phyloP scores from a whole-genome alignment of 345 rosid genomes.

The Salix arbutifolia region DNA sequence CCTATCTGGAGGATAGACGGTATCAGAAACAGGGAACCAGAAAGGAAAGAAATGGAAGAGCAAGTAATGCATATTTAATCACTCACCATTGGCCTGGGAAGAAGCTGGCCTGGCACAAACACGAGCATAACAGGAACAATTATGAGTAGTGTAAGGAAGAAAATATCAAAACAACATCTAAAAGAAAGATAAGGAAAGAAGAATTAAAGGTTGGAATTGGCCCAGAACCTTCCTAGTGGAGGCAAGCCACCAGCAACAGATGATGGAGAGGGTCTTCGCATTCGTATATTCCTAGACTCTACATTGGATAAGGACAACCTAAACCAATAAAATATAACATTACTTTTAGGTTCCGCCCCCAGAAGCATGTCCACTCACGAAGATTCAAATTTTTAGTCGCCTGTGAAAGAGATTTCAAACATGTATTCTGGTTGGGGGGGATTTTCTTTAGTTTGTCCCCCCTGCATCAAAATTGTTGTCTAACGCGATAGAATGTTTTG shows the following conservation, averaged over 20 bases:
- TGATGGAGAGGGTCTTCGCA: constrained; percentile 61
- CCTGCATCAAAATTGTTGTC: not conserved
- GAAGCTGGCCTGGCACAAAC: constrained; percentile 45
- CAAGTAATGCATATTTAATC: constrained; percentile 9
- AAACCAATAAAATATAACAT: not conserved
- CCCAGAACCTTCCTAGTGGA: constrained; percentile 72
- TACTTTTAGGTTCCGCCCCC: not conserved
- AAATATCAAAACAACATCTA: not conserved
- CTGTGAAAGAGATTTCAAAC: not conserved
- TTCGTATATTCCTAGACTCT: constrained; percentile 58
- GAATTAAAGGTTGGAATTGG: not conserved
- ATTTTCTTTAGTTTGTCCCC: not conserved
- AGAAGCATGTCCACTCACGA: not conserved
- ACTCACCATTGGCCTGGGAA: constrained; percentile 70
- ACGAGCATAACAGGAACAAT: constrained; percentile 10
- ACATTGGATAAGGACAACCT: constrained; percentile 29
- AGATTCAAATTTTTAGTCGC: not conserved
- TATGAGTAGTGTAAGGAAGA: constrained; percentile 6
- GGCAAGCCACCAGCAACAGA: constrained; percentile 88
- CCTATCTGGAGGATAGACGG: constrained; percentile 45
- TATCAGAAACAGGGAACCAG: constrained; percentile 18
- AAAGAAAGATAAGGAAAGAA: not conserved
- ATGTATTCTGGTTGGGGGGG: not conserved
- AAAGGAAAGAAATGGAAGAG: not conserved
- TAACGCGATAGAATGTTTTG: not conserved